A percentile compares a stretch with the other conserved stretches of the same genome.
Conservation (phyloP, 306 rosid species). For the cucumber (Cucumis sativus) region DNA sequence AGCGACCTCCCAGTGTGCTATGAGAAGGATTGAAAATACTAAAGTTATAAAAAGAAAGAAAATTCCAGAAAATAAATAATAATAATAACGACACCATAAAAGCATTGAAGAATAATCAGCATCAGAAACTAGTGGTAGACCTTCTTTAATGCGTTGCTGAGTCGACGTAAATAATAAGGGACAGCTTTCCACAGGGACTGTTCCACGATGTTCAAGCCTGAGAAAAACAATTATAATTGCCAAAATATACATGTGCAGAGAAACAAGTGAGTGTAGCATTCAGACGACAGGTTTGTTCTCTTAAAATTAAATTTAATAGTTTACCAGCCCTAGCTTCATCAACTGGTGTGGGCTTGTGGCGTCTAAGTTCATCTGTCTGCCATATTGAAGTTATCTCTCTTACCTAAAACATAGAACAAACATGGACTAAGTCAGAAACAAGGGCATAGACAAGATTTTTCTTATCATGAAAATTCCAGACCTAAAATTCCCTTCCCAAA, state of each 20-base stretch:
- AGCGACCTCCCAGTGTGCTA: conserved; percentile 94
- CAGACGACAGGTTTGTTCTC: conserved; percentile 7
- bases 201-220: conserved; percentile 92
- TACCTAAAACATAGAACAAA: conserved; percentile 39
- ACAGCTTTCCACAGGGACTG: conserved; percentile 96
- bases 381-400: conserved; percentile 93
- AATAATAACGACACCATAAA: background rate
- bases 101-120: conserved; percentile 11
- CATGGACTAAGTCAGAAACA: conserved; percentile 3
- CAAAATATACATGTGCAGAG: background rate
- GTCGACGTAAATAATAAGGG: conserved; percentile 90
- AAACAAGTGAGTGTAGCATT: background rate
- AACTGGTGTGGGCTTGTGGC: conserved; percentile 84
- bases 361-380: conserved; percentile 97
- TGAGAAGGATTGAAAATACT: conserved; percentile 3
- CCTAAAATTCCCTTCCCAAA: conserved; percentile 5
- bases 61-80: background rate
- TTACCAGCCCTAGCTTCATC: conserved; percentile 97
- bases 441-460: background rate
- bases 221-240: background rate
- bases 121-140: conserved; percentile 24
- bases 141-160: conserved; percentile 93
- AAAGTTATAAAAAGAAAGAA: background rate
- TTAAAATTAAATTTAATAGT: conserved; percentile 3
- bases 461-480: background rate